Evolutionary conservation across 2,329 filamentous ascomycete genomes (phyloP).

Genomic region (Exophiala aquamarina): DNA sequence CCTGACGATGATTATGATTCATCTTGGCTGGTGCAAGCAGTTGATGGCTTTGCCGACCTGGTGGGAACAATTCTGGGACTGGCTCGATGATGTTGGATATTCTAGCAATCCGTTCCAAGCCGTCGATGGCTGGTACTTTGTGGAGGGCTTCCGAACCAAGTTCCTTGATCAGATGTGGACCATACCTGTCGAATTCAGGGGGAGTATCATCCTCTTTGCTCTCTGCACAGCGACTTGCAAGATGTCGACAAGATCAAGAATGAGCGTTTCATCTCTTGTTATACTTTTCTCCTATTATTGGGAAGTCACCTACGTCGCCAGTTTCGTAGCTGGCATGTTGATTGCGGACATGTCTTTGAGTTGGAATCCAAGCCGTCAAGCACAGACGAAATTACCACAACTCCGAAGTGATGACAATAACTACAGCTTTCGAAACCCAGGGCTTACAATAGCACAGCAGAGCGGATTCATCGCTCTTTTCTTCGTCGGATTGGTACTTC

Average conservation of each 20-base stretch:
- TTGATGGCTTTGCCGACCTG: neutral
- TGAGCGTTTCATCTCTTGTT: slow-evolving; percentile 1
- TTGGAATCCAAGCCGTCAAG: neutral
- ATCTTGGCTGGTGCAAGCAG: neutral
- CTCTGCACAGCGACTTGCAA: slow-evolving; percentile 1
- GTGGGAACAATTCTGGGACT: neutral
- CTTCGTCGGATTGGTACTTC: neutral
- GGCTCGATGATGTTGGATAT: neutral
- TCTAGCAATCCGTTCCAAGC: slow-evolving; percentile 1
- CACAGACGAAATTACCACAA: neutral
- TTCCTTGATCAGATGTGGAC: slow-evolving; percentile 35
- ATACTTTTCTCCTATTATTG: slow-evolving; percentile 6
- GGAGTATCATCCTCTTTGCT: slow-evolving; percentile 33
- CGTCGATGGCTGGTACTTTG: slow-evolving; percentile 17
- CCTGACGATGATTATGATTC: neutral
- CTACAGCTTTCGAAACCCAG: neutral
- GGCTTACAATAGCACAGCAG: neutral
- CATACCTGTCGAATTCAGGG: slow-evolving; percentile 46
- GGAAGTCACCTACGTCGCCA: slow-evolving; percentile 2
- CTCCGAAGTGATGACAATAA: neutral
- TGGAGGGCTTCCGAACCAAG: slow-evolving; percentile 6
- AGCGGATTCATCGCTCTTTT: neutral
- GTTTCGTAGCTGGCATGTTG: slow-evolving; percentile 15
- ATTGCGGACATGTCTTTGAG: slow-evolving; percentile 13
- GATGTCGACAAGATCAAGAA: slow-evolving; percentile 2